phyloP scores from a whole-genome alignment of 495 filamentous ascomycete species.

The Talaromyces proteolyticus region DNA sequence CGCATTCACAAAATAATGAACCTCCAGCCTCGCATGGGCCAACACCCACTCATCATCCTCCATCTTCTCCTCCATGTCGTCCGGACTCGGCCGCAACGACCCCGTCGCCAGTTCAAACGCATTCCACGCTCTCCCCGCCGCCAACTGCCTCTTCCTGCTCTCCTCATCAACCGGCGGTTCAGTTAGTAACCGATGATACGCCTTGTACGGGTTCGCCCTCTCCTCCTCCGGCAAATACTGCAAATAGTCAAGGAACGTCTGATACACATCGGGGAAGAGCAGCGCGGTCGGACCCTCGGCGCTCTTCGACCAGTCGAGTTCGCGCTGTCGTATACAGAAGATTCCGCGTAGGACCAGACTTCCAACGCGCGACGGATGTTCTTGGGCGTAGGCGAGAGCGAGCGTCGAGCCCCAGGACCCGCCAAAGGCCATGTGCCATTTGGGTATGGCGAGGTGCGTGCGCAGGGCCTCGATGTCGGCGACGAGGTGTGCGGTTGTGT shows the following conservation, averaged over 20 bases:
- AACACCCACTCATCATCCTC: conserved; percentile 29
- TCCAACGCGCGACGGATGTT: conserved; percentile 26
- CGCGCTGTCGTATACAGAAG: conserved; percentile 25
- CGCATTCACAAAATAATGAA: conserved; percentile 32
- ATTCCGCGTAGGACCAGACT: conserved; percentile 33
- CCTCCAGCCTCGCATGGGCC: conserved; percentile 29
- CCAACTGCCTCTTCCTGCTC: not conserved
- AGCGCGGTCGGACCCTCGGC: conserved; percentile 13
- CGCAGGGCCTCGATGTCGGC: conserved; percentile 38
- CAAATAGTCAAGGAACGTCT: conserved; percentile 23
- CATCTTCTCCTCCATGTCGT: conserved; percentile 11
- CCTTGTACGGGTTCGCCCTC: conserved; percentile 17
- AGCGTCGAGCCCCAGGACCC: conserved; percentile 44
- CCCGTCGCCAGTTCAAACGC: conserved; percentile 29
- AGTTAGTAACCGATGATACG: conserved; percentile 29
- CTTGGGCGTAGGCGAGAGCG: conserved; percentile 33
- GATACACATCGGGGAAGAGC: conserved; percentile 36
- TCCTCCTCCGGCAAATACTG: conserved; percentile 25
- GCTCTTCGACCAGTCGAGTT: conserved; percentile 21
- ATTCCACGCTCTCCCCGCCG: conserved; percentile 23
- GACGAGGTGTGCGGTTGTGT: conserved; percentile 36
- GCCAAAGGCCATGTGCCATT: conserved; percentile 43
- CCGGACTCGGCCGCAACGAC: conserved; percentile 16
- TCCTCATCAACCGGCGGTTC: not conserved
- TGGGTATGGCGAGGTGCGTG: conserved; percentile 28